Evolutionary conservation across 2,329 filamentous ascomycete species (phyloP), one percentile per base, ranked within the genome.

Genomic region (Ceratocystis huliohia): DNA sequence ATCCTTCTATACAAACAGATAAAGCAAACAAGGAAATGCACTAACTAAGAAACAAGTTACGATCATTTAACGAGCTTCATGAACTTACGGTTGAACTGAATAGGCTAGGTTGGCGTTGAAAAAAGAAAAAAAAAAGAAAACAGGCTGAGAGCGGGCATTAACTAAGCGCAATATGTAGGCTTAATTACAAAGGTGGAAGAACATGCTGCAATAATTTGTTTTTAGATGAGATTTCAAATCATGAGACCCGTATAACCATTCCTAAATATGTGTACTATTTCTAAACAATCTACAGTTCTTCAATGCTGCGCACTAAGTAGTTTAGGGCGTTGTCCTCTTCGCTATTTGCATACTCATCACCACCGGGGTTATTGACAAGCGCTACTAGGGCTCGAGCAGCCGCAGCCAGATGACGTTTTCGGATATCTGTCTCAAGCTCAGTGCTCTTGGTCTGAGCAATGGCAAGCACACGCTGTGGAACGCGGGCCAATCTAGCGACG

Each of bases 401-500:
- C 10, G 66, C 65, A 5, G 63, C 63, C 53, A 95, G 73, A 68
- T 84, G 83, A 69, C 87, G 84, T 69, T 78, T 78, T 70, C 80
- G 83, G 71, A 91, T 84, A 70, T 86, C 82, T 64, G 85, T 81
- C 76, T 99, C 94, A 75, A 99, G 77, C 75, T 93, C 86, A 48
- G 79, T 79, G 68, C 90, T 95, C 77, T 95, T 94, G 61, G 79
- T 77, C n/a, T 83, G 84, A 1, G 94, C 94, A 28, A 91, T 80
- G 30, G 92, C 88, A 44, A 97, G 79, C 20, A 97, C 84, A 66
- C 83, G 80, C 67, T 82, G 82, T 0, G 93, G 91, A 53, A 99
- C 82, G 64, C 87, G 87, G 1, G 94, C 94, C 65, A 99, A 77
- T 59, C 89, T 81, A 15, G 94, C 94, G 25, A 97, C 94, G 74